phyloP scores from a whole-genome alignment of 768 basidiomycete species.

The Botryobasidium botryosum region DNA sequence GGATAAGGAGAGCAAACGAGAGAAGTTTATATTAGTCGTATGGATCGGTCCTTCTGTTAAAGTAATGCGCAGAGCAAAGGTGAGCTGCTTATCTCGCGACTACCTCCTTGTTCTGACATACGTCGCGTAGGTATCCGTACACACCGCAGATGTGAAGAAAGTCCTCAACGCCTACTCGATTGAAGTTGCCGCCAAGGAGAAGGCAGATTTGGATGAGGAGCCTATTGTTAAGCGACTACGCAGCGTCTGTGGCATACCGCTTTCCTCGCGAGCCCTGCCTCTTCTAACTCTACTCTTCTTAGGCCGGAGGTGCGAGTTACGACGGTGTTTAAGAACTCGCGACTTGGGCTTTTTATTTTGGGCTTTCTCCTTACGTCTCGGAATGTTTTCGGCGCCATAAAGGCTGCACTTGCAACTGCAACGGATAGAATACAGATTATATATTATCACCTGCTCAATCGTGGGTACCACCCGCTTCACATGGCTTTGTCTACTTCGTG shows the following conservation, averaged over 20 bases:
- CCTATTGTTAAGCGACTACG: slow-evolving; percentile 67
- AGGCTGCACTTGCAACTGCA: too few species aligned
- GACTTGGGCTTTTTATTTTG: background rate
- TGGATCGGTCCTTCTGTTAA: slow-evolving; percentile 17
- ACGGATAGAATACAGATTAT: too few species aligned
- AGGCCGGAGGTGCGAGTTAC: slow-evolving; percentile 84
- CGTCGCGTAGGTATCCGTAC: slow-evolving; percentile 64
- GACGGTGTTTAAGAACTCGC: slow-evolving; percentile 46
- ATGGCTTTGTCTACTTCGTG: too few species aligned
- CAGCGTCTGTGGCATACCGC: slow-evolving; percentile 38
- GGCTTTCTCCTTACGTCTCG: background rate
- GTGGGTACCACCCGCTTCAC: too few species aligned
- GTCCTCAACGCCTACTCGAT: slow-evolving; percentile 64
- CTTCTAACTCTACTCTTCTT: slow-evolving; percentile 7
- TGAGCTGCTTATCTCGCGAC: slow-evolving; percentile 14
- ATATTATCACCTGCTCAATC: too few species aligned
- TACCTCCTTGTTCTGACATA: background rate
- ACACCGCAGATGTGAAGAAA: slow-evolving; percentile 71
- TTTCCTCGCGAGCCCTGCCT: slow-evolving; percentile 11
- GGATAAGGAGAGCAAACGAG: slow-evolving; percentile 17
- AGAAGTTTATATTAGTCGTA: slow-evolving; percentile 17
- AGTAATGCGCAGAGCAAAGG: slow-evolving; percentile 24
- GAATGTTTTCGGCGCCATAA: too few species aligned
- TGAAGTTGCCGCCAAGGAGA: slow-evolving; percentile 71
- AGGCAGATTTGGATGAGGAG: slow-evolving; percentile 73